Base-by-base conservation (phyloP, 345 rosid species). In the Murraya paniculata region DNA sequence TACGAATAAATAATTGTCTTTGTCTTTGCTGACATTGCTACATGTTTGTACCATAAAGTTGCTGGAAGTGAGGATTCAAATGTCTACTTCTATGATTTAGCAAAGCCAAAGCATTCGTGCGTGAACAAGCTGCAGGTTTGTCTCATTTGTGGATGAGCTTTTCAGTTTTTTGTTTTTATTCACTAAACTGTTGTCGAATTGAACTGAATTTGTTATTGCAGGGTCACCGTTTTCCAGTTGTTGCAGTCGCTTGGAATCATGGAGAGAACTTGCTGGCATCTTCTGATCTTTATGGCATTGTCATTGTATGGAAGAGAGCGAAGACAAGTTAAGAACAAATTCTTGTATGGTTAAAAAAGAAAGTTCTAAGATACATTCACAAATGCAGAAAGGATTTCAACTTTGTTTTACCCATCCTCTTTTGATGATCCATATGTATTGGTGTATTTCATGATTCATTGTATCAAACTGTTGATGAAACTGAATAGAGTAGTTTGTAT, bases 221-320 rank as follows among this genome's bases (percentile, higher is more conserved):
- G 99, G 98, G 99, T 75, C 99, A 95, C 81, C 89, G 97, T 28
- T 95, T 93, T 74, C 97, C 98, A 0, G 97, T 93, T 19, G 83
- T 86, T 76, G 90, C 85, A 13, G 99, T 96, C 22, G 93, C 97
- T 45, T 93, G 99, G 98, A 93, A 96, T 88, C 91, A 93, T n/a
- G 98, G 99, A 60, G 98, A 96, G 82, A 93, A 96, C 83, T 88
- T 92, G 73, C 80, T 96, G 87, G 99, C 99, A 0, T 92, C 99
- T 0, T 92, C 97, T n/a, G 99, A 96, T 82, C 90, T 91, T 72
- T 91, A 91, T 1, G 99, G 99, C 25, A 78, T 93, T 50, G 99
- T 96, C 61, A 96, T 96, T 71, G 94, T 96, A n/a, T 96, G 99
- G 98, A 92, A 92, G 87, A 90, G 98, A 88, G 95, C 94, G 53